phyloP scores from a whole-genome alignment of 495 filamentous ascomycete genomes.

The Tetracladium setigerum region DNA sequence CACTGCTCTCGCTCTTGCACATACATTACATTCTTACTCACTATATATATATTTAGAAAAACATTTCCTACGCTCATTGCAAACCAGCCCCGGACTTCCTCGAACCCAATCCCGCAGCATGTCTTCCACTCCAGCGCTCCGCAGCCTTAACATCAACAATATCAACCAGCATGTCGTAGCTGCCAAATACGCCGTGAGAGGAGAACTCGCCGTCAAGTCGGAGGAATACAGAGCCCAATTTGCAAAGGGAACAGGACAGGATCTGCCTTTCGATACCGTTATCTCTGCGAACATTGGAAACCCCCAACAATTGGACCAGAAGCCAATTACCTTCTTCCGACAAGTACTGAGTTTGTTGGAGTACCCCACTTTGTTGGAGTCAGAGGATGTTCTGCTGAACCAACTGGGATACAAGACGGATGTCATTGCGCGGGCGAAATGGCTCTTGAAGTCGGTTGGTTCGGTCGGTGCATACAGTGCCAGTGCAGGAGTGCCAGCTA shows the following conservation, averaged over 20 bases:
- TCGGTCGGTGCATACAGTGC: conserved; percentile 95
- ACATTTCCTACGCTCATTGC: not conserved
- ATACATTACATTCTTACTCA: conserved; percentile 2
- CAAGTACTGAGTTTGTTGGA: conserved; percentile 93
- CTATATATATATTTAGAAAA: conserved; percentile 13
- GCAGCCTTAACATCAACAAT: conserved; percentile 71
- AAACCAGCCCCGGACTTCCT: not conserved
- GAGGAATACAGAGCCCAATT: conserved; percentile 79
- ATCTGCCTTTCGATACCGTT: conserved; percentile 80
- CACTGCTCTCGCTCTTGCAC: conserved; percentile 4
- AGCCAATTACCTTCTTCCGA: conserved; percentile 97
- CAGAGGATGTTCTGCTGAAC: conserved; percentile 61
- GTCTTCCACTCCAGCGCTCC: conserved; percentile 44
- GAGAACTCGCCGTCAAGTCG: conserved; percentile 84
- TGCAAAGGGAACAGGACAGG: conserved; percentile 33
- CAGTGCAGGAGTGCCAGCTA: conserved; percentile 76
- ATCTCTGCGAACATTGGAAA: conserved; percentile 98
- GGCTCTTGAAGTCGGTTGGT: conserved; percentile 70
- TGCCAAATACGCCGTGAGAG: conserved; percentile 94
- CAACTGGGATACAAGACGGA: conserved; percentile 77
- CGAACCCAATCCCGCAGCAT: conserved; percentile 38
- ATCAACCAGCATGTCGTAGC: conserved; percentile 81
- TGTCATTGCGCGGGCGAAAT: conserved; percentile 75
- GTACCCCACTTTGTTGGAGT: conserved; percentile 75
- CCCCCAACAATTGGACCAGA: conserved; percentile 96